Base-by-base conservation (phyloP, 495 filamentous ascomycete genomes). In the Penicillium chermesinum region DNA sequence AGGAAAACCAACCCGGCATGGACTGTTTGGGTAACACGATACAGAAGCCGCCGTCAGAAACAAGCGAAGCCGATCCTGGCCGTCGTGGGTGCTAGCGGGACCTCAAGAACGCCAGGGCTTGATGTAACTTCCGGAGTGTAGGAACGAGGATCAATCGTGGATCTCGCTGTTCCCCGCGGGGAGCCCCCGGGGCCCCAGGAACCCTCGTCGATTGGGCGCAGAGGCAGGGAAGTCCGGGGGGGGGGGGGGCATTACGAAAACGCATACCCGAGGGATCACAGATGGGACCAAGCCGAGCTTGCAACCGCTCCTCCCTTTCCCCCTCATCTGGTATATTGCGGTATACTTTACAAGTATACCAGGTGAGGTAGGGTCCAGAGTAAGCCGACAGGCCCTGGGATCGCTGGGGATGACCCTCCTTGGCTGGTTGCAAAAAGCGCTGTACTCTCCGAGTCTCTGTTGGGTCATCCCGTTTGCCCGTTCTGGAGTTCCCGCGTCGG, bases 401-500 rank as follows among this genome's bases (percentile, higher is more conserved):
- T n/a, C n/a, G n/a, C n/a, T 13, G 13, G 16, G 13, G 25, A 21
- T 21, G 13, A 32, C 19, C 40, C 15, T 7, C 6, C 35, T n/a
- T n/a, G 35, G 35, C 33, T 18, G 22, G 32, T 42, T 32, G 25
- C 13, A 8, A 17, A 35, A 44, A 18, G 50, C 47, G 54, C 50
- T 49, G 34, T 55, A 49, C 46, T 46, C 46, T 58, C 58, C 58
- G 57, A 57, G 25, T 44, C 33, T 46, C 21, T 16, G 25, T 35
- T 41, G 17, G 7, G 16, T 57, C 43, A 18, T 52, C 25, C 51
- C 46, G 49, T 42, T 63, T 55, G 14, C 59, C 59, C 46, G 19
- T 55, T 58, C 18, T 35, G 59, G 59, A 45, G 48, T 63, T 63
- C 52, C 59, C 59, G 59, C 41, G 14, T 38, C 44, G 44, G 46